These are phyloP conservation scores for Aureobasidium sp. DNA, from an alignment of 2,329 filamentous ascomycete species.

Conservation along the genomic window DNA sequence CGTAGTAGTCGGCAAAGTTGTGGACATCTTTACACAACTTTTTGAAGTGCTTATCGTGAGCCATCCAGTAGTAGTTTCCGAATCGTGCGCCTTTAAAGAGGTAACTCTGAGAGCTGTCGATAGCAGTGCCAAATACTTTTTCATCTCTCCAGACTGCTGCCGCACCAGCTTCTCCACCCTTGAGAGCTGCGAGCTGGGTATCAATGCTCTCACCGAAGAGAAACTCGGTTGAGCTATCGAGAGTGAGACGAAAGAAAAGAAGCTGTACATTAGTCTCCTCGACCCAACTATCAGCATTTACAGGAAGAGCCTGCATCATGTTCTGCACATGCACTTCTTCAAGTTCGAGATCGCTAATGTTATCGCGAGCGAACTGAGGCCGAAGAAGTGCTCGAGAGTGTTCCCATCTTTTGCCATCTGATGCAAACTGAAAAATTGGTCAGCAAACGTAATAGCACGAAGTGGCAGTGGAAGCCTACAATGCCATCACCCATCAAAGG, in stretches of 20 bases:
- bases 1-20: slow-evolving; percentile 44
- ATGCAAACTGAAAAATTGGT: neutral
- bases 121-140: slow-evolving; percentile 35
- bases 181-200: slow-evolving; percentile 29
- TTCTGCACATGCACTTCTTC: slow-evolving; percentile 31
- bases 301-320: slow-evolving; percentile 27
- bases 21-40: slow-evolving; percentile 19
- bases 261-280: slow-evolving; percentile 29
- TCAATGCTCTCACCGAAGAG: slow-evolving; percentile 39
- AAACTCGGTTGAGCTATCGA: slow-evolving; percentile 45
- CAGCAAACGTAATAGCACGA: neutral
- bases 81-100: slow-evolving; percentile 32
- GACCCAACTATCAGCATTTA: slow-evolving; percentile 15
- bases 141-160: slow-evolving; percentile 27
- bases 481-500: slow-evolving; percentile 28
- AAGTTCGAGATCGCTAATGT: slow-evolving; percentile 31
- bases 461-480: neutral
- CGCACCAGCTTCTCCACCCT: slow-evolving; percentile 2
- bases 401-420: slow-evolving; percentile 31
- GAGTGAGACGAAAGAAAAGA: slow-evolving; percentile 43
- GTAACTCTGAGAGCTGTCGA: slow-evolving; percentile 36
- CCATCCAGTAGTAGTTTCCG: slow-evolving; percentile 30
- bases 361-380: slow-evolving; percentile 33
- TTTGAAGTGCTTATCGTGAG: slow-evolving; percentile 29
- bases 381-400: slow-evolving; percentile 31